Conservation (phyloP, 768 basidiomycete genomes). For the Serpula lacrymans region DNA sequence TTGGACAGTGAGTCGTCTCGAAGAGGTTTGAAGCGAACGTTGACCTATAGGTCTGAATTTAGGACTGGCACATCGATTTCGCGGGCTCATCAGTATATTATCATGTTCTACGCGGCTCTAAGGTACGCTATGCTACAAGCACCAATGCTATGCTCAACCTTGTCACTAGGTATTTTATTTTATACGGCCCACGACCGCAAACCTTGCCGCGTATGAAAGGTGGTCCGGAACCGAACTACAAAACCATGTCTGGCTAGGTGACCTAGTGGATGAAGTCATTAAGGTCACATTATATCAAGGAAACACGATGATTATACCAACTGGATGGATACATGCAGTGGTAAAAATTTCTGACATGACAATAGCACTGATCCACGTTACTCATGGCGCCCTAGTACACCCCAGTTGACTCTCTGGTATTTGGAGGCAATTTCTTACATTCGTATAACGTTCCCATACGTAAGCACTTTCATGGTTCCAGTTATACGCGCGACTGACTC, state of each 20-base stretch:
- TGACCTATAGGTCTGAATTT: constrained; percentile 5
- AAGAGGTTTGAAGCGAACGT: not conserved
- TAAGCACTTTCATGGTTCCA: constrained; percentile 41
- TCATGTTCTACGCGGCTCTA: constrained; percentile 82
- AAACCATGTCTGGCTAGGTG: constrained; percentile 86
- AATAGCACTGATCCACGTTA: constrained; percentile 7
- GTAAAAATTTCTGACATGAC: constrained; percentile 42
- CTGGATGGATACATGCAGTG: constrained; percentile 98
- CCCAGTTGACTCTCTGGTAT: constrained; percentile 88
- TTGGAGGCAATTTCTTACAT: constrained; percentile 97
- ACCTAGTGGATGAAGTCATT: constrained; percentile 87
- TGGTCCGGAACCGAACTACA: constrained; percentile 95
- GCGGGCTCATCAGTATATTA: constrained; percentile 98
- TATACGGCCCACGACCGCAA: constrained; percentile 81
- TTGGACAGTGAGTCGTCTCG: constrained; percentile 76
- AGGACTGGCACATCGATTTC: constrained; percentile 99
- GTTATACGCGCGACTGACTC: constrained; percentile 5
- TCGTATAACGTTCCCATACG: constrained; percentile 86
- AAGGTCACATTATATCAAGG: constrained; percentile 75
- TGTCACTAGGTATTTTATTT: constrained; percentile 85
- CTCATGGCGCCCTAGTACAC: constrained; percentile 58
- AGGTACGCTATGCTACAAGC: constrained; percentile 43
- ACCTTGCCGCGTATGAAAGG: constrained; percentile 85
- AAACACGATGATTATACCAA: constrained; percentile 92
- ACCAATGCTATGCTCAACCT: constrained; percentile 1